Base-by-base conservation (phyloP, 495 filamentous ascomycete species). In the Penicillium maclennaniae region DNA sequence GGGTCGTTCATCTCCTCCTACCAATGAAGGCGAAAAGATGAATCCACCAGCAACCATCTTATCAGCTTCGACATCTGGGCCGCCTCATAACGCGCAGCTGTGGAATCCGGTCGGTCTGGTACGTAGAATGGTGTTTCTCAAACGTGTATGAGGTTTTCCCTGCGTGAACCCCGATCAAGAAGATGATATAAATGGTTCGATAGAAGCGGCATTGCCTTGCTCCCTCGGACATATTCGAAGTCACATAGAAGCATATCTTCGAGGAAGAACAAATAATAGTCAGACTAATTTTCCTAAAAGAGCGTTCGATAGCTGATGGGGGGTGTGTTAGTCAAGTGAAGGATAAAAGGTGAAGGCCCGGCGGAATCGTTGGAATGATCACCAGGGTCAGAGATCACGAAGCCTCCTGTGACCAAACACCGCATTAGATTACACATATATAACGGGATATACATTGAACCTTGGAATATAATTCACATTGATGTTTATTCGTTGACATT, bases 81-180 rank as follows among this genome's bases (percentile, higher is more conserved):
- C 17, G 3, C 8, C 43, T 17, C 36, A 43, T 6, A 48, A 44
- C 40, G 7, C 31, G 7, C 34, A 55, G 15, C 28, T 65, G 8
- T 73, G 72, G 72, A 58, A 57, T 28, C 65, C 64, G 16, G 37
- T 58, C 17, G 38, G 50, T 25, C 45, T 75, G 20, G 20, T 69
- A 4, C 62, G 67, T 25, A 45, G 66, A 27, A 73, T 75, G 71
- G 53, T 69, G n/a, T 45, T 67, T 7, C 19, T 55, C 6, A 73
- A 68, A 45, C 67, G 62, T 17, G 72, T 75, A 4, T 75, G 55
- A 63, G 38, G 26, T 21, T 34, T 7, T 40, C 3, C 16, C 1
- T 27, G 1, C 34, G 25, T 45, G 19, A 25, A 45, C 16, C 38
- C 17, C 12, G 19, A 40, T 6, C 6, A 14, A 8, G 16, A 39